Evolutionary conservation across 345 rosid genomes (phyloP).

Genomic region (Bruguiera parviflora): DNA sequence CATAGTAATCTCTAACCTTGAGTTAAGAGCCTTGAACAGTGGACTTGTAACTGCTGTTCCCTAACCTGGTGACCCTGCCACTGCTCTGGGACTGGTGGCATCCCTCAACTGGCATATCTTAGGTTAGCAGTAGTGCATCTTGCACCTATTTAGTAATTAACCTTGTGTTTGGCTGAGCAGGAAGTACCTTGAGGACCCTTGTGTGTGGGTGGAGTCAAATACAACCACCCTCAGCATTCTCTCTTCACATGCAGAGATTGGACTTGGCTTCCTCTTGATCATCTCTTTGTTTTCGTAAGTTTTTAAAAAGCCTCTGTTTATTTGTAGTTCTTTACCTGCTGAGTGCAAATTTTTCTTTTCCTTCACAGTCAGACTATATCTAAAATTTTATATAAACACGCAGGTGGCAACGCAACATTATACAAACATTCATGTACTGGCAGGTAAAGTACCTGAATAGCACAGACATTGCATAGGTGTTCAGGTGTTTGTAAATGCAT

Average conservation of each 20-base stretch:
- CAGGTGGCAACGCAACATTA: constrained; percentile 98
- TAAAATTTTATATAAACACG: constrained; percentile 12
- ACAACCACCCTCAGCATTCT: constrained; percentile 76
- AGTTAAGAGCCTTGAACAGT: too few relatives aligned
- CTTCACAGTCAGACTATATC: constrained; percentile 12
- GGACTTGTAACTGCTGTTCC: too few relatives aligned
- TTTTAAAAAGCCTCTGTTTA: constrained; percentile 5
- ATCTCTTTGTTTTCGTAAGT: constrained; percentile 80
- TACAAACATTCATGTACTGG: constrained; percentile 99
- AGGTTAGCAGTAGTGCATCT: too few relatives aligned
- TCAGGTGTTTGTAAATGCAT: too few relatives aligned
- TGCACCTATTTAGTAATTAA: neutral
- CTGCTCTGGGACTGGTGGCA: too few relatives aligned
- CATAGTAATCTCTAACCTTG: too few relatives aligned
- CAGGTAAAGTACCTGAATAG: constrained; percentile 49
- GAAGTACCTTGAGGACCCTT: constrained; percentile 87
- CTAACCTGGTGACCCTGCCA: too few relatives aligned
- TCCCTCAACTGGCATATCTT: too few relatives aligned
- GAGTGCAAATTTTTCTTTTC: neutral
- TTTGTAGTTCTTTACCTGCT: constrained; percentile 1
- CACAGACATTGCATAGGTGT: neutral
- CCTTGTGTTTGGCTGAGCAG: constrained; percentile 38
- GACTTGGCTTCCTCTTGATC: constrained; percentile 73
- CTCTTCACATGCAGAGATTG: constrained; percentile 90
- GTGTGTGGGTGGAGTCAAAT: constrained; percentile 97